Evolutionary conservation across 1,139 yeast genomes (phyloP).

Genomic region (Geotrichum aggregatum): DNA sequence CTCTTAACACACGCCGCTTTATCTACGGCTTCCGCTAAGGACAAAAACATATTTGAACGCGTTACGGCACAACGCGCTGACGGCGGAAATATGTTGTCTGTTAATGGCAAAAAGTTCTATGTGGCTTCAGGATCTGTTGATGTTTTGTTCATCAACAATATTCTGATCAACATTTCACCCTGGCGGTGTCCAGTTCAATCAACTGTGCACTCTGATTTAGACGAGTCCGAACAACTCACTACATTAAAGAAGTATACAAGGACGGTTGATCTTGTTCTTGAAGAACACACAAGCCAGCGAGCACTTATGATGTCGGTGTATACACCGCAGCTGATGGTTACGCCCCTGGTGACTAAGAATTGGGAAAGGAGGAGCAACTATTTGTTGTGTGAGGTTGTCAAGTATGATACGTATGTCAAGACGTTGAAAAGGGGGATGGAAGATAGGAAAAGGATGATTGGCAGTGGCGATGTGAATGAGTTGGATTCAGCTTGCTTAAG

Average conservation of each 20-base stretch:
- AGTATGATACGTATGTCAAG: conserved; percentile 34
- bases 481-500: no score
- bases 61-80: conserved; percentile 2
- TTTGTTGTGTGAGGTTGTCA: conserved; percentile 34
- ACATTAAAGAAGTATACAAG: conserved; percentile 28
- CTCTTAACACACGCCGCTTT: not conserved
- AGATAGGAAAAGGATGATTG: conserved; percentile 22
- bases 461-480: no score
- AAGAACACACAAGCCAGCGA: conserved; percentile 29
- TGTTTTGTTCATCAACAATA: conserved; percentile 27
- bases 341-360: conserved; percentile 33
- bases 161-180: conserved; percentile 30
- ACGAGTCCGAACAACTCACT: conserved; percentile 33
- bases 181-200: conserved; percentile 37
- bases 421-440: conserved; percentile 31
- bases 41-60: not conserved
- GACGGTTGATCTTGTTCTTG: conserved; percentile 28
- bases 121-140: conserved; percentile 27
- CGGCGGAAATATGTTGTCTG: conserved; percentile 8
- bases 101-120: conserved; percentile 8
- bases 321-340: conserved; percentile 20
- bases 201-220: conserved; percentile 26
- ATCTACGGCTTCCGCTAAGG: not conserved
- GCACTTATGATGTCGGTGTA: conserved; percentile 20
- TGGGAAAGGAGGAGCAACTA: conserved; percentile 37